Evolutionary conservation across 805 yeast genomes (phyloP).

Genomic region (Wickerhamomyces pijperi): DNA sequence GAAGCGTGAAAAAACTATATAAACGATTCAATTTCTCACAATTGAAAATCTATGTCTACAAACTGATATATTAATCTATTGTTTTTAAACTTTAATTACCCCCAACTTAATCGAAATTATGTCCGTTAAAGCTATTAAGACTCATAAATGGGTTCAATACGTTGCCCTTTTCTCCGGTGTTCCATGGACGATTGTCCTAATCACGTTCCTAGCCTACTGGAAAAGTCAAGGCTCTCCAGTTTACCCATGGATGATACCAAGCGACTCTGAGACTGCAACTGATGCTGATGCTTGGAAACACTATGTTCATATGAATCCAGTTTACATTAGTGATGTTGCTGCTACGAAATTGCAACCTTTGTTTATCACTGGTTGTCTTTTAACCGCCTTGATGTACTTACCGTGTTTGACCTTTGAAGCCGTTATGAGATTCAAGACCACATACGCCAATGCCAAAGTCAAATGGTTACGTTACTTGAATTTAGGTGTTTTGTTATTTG

Average conservation of each 20-base stretch:
- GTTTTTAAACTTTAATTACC: no score
- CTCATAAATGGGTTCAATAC: background rate
- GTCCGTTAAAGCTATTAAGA: no score
- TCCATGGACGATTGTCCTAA: background rate
- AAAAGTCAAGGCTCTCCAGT: background rate
- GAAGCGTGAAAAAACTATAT: no score
- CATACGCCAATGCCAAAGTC: conserved; percentile 18
- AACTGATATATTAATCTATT: no score
- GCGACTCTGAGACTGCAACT: background rate
- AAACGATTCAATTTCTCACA: no score
- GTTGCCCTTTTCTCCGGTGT: background rate
- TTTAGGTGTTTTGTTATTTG: conserved; percentile 32
- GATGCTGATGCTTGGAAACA: background rate
- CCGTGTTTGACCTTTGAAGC: conserved; percentile 55
- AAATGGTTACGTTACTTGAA: conserved; percentile 26
- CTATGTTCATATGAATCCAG: conserved; percentile 22
- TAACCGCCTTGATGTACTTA: conserved; percentile 67
- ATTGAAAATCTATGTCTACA: no score
- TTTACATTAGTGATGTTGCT: conserved; percentile 78
- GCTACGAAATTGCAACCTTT: conserved; percentile 81
- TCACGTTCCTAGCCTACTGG: background rate
- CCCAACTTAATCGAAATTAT: no score
- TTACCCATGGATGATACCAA: background rate
- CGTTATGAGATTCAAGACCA: conserved; percentile 41
- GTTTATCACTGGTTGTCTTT: conserved; percentile 67